These are phyloP conservation scores for Pythium oligandrum DNA, from an alignment of 352 stramenopile genomes.

Conservation along the genomic window DNA sequence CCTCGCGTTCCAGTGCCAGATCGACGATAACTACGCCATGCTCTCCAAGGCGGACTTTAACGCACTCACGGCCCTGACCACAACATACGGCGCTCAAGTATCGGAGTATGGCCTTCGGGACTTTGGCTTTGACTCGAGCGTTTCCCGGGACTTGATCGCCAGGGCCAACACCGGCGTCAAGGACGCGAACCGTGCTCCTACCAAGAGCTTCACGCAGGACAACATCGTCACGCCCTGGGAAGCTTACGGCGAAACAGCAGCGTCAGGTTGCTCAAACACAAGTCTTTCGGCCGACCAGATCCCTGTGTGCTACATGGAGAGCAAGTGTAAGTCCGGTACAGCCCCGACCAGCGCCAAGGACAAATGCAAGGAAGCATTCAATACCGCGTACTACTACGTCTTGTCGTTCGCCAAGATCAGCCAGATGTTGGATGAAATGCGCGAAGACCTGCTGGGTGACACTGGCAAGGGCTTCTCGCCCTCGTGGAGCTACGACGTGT, in stretches of 20 bases:
- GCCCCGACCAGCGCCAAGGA: conserved; percentile 10
- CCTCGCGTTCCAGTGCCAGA: conserved; percentile 54
- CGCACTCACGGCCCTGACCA: conserved; percentile 28
- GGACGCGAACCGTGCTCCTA: conserved; percentile 10
- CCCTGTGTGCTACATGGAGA: conserved; percentile 63
- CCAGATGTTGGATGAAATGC: conserved; percentile 65
- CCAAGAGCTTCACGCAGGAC: conserved; percentile 39
- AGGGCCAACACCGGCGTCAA: conserved; percentile 31
- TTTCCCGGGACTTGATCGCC: conserved; percentile 36
- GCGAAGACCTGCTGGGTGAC: conserved; percentile 63
- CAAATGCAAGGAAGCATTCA: conserved; percentile 49
- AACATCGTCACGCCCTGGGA: conserved; percentile 60
- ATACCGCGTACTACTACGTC: conserved; percentile 55
- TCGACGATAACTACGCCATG: conserved; percentile 54
- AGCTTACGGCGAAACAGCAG: conserved; percentile 30
- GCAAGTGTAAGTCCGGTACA: conserved; percentile 24
- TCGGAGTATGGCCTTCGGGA: conserved; percentile 47
- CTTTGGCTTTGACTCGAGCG: conserved; percentile 58
- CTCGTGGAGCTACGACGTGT: conserved; percentile 58
- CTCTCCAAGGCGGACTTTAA: conserved; percentile 40
- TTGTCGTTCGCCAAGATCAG: conserved; percentile 53
- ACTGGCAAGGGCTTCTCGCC: conserved; percentile 53
- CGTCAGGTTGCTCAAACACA: conserved; percentile 20
- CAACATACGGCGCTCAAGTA: conserved; percentile 40
- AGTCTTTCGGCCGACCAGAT: conserved; percentile 30